A percentile compares a stretch with the other conserved stretches of the same genome.
These are phyloP conservation scores for Ogataea wickerhamii DNA, from an alignment of 805 yeast genomes.

Conservation along the genomic window DNA sequence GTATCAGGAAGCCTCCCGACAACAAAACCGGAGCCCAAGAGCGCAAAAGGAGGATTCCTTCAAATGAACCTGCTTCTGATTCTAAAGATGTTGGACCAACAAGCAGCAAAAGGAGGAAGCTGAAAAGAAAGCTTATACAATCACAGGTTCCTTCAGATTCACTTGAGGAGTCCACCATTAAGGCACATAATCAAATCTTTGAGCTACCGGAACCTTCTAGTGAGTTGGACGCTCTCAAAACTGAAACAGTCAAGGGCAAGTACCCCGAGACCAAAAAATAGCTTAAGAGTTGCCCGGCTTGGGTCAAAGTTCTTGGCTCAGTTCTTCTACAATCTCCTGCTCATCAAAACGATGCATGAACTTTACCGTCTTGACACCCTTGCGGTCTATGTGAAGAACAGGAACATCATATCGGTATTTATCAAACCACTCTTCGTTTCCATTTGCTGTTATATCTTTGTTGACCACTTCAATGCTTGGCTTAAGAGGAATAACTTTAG, in stretches of 20 bases:
- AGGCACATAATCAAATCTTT: neutral
- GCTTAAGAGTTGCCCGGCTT: no score
- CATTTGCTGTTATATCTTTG: conserved; percentile 57
- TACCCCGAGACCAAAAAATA: no score
- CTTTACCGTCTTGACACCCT: conserved; percentile 44
- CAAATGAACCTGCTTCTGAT: no score
- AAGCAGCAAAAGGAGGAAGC: neutral
- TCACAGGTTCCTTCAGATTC: neutral
- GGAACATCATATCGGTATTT: conserved; percentile 74
- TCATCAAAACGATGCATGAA: conserved; percentile 66
- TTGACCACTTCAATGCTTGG: conserved; percentile 35
- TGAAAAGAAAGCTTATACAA: neutral
- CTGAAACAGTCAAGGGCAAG: neutral
- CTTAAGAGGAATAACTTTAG: conserved; percentile 16
- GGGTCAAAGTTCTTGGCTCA: conserved; percentile 34
- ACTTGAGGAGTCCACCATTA: neutral
- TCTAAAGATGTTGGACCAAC: no score
- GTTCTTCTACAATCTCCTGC: conserved; percentile 51
- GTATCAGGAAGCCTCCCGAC: no score
- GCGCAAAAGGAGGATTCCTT: no score
- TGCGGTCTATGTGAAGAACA: conserved; percentile 64
- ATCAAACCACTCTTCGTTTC: conserved; percentile 64
- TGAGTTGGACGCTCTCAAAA: conserved; percentile 2
- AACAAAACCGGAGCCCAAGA: no score
- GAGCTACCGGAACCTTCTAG: conserved; percentile 4